Percentiles rank a stretch among this genome's conserved stretches.
Conservation (phyloP, 352 stramenopile species). For the Hyphochytrium catenoides region DNA sequence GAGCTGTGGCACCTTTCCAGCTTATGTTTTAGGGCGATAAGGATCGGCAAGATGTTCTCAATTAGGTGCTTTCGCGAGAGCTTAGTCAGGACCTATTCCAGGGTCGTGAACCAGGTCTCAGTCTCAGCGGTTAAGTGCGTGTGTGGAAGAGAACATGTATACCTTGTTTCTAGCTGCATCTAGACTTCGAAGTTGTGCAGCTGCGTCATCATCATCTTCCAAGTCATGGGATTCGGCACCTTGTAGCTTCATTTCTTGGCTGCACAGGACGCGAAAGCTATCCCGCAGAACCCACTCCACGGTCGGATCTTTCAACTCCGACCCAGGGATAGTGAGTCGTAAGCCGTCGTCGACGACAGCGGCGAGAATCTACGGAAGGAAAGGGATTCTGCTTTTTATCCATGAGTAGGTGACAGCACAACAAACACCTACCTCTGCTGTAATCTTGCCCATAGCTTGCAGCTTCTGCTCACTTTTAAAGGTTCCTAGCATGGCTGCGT, state of each 20-base stretch:
- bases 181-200: slow-evolving; percentile 30
- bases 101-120: too few species aligned
- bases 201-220: slow-evolving; percentile 29
- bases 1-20: slow-evolving; percentile 78
- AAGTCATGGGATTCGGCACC: slow-evolving; percentile 23
- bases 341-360: too few species aligned
- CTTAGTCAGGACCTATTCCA: slow-evolving; percentile 83
- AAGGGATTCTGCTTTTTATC: too few species aligned
- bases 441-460: too few species aligned
- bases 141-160: too few species aligned
- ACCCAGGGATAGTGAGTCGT: too few species aligned
- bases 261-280: slow-evolving; percentile 59
- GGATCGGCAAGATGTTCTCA: slow-evolving; percentile 84
- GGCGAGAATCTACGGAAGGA: too few species aligned
- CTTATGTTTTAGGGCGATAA: slow-evolving; percentile 83
- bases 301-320: slow-evolving; percentile 48
- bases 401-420: too few species aligned
- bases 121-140: too few species aligned
- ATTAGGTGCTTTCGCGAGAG: slow-evolving; percentile 91
- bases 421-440: too few species aligned
- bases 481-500: too few species aligned
- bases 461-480: too few species aligned
- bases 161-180: slow-evolving; percentile 66
- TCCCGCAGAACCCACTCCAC: slow-evolving; percentile 64
- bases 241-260: slow-evolving; percentile 51